Evolutionary conservation across 2,329 filamentous ascomycete species (phyloP).

Genomic region (Metarhizium guizhouense): DNA sequence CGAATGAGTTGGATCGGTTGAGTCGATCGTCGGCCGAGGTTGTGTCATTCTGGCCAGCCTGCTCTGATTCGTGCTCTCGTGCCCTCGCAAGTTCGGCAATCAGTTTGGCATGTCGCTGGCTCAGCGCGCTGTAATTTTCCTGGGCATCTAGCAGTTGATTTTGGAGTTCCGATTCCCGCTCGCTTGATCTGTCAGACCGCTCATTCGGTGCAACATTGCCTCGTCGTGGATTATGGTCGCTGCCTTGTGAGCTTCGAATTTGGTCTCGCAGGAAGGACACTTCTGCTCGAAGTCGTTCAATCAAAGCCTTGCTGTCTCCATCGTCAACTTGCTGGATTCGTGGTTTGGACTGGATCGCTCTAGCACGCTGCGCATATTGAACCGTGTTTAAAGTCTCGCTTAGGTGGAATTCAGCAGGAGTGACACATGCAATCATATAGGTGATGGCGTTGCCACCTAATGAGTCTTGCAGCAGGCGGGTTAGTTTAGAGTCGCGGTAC

Average conservation of each 20-base stretch:
- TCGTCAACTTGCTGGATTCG: constrained; percentile 92
- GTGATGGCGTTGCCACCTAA: constrained; percentile 95
- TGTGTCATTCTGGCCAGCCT: constrained; percentile 45
- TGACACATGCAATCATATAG: constrained; percentile 99
- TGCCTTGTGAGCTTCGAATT: constrained; percentile 70
- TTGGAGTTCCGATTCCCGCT: constrained; percentile 82
- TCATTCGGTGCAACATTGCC: constrained; percentile 50
- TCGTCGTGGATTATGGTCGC: constrained; percentile 45
- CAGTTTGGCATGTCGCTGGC: constrained; percentile 87
- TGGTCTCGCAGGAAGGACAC: constrained; percentile 91
- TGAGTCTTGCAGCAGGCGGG: constrained; percentile 89
- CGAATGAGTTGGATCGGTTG: constrained; percentile 92
- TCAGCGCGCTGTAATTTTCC: constrained; percentile 88
- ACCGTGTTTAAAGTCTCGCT: constrained; percentile 97
- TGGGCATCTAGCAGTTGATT: constrained; percentile 88
- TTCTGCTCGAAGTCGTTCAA: constrained; percentile 88
- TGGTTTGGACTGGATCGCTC: constrained; percentile 95
- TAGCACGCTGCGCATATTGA: constrained; percentile 90
- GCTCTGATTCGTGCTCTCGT: constrained; percentile 57
- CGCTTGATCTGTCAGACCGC: constrained; percentile 67
- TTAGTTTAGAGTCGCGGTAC: constrained; percentile 96
- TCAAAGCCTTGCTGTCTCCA: constrained; percentile 85
- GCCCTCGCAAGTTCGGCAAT: constrained; percentile 90
- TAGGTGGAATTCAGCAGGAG: constrained; percentile 90
- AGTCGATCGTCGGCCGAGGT: constrained; percentile 73